Percentiles rank a stretch among this genome's conserved stretches.
Evolutionary conservation across 2,329 filamentous ascomycete species (phyloP).

Genomic region (Eutypella sp.): DNA sequence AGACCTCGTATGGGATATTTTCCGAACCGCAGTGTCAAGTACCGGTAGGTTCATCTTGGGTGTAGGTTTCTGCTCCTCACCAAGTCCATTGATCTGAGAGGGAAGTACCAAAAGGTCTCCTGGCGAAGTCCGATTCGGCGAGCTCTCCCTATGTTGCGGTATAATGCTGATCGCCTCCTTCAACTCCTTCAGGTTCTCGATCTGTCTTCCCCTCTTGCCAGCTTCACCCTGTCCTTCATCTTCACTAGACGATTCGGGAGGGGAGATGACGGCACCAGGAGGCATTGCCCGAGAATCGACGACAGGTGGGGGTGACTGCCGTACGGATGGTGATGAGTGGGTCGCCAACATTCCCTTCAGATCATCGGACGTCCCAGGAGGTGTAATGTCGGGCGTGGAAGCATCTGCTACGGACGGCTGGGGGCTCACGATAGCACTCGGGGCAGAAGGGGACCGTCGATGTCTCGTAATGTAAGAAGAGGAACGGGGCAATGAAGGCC

Average conservation of each 20-base stretch:
- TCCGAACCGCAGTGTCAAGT: conserved; percentile 35
- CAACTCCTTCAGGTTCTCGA: conserved; percentile 59
- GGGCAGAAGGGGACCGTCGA: conserved; percentile 51
- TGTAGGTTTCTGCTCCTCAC: conserved; percentile 38
- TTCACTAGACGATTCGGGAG: conserved; percentile 84
- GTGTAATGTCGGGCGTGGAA: conserved; percentile 37
- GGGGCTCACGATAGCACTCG: conserved; percentile 20
- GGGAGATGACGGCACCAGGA: conserved; percentile 80
- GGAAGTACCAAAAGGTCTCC: conserved; percentile 32
- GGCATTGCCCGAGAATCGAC: conserved; percentile 70
- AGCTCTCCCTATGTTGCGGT: conserved; percentile 57
- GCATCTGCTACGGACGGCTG: conserved; percentile 16
- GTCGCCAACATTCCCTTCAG: conserved; percentile 43
- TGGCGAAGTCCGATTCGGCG: conserved; percentile 41
- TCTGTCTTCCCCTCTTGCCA: conserved; percentile 37
- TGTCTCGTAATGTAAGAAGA: conserved; percentile 62
- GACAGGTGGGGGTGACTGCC: conserved; percentile 79
- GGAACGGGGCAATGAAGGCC: conserved; percentile 56
- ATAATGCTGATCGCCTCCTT: conserved; percentile 81
- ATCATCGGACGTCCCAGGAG: conserved; percentile 46
- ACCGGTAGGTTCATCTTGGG: conserved; percentile 42
- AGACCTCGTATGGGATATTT: conserved; percentile 47
- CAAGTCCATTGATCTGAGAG: conserved; percentile 25
- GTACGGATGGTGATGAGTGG: conserved; percentile 49
- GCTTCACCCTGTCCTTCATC: conserved; percentile 59